These are phyloP conservation scores for Xylaria sp. DNA, from an alignment of 2,329 filamentous ascomycete genomes.

Conservation along the genomic window DNA sequence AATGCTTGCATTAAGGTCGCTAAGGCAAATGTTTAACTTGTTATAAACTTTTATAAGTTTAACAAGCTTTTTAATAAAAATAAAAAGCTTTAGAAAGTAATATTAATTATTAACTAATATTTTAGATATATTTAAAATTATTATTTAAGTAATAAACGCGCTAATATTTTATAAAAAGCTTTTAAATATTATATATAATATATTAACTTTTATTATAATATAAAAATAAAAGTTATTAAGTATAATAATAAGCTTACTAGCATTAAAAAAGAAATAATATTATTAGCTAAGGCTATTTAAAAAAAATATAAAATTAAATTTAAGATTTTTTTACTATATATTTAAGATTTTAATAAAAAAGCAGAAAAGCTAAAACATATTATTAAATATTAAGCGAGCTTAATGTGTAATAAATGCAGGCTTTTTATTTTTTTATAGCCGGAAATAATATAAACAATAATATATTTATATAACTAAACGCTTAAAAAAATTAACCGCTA, in stretches of 20 bases:
- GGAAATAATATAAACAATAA: not conserved
- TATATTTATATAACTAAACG: not conserved
- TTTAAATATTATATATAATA: not conserved
- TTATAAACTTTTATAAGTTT: not conserved
- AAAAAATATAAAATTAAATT: not conserved
- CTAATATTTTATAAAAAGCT: not conserved
- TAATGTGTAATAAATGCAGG: not conserved
- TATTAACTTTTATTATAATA: not conserved
- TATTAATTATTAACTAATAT: not conserved
- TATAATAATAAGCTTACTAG: not conserved
- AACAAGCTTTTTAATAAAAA: not conserved
- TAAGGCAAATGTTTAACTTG: not conserved
- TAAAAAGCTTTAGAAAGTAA: not conserved
- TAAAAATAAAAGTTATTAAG: not conserved
- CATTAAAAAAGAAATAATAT: not conserved
- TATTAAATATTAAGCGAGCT: not conserved
- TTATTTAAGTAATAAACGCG: not conserved
- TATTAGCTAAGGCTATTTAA: not conserved
- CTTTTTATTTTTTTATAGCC: not conserved
- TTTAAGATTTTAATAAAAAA: not conserved
- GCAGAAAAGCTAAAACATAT: not conserved
- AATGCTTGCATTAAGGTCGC: not conserved
- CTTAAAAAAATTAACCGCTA: not conserved
- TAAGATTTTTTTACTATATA: conserved; percentile 3
- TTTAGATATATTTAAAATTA: not conserved